Evolutionary conservation across 2,329 filamentous ascomycete species (phyloP).

Genomic region (Tolypocladium cylindrosporum): DNA sequence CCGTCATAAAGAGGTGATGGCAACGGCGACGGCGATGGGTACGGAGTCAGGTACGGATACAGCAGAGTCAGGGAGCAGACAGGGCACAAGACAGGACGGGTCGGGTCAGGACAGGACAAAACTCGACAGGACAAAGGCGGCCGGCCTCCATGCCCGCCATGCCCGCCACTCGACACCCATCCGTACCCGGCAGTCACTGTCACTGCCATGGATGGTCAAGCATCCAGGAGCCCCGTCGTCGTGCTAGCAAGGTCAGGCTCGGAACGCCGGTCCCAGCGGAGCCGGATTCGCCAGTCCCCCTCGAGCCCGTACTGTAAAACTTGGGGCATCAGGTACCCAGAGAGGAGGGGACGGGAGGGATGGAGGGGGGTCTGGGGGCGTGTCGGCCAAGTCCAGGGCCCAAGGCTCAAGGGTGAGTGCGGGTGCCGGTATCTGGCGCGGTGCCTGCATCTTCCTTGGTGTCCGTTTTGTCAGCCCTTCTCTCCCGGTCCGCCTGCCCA

Average conservation of each 20-base stretch:
- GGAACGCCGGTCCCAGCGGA: slow-evolving; percentile 7
- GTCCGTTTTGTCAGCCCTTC: background rate
- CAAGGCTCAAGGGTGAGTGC: slow-evolving; percentile 2
- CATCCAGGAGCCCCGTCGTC: slow-evolving; percentile 7
- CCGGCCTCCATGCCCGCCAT: background rate
- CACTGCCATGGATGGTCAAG: slow-evolving; percentile 1
- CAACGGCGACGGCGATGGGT: background rate
- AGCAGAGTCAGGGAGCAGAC: background rate
- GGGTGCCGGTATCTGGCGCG: background rate
- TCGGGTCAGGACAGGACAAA: background rate
- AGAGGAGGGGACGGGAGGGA: background rate
- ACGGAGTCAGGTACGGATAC: slow-evolving; percentile 2
- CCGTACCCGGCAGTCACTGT: background rate
- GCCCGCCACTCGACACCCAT: background rate
- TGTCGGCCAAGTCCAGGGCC: background rate
- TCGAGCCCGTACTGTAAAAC: background rate
- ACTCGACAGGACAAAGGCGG: background rate
- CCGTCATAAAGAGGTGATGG: background rate
- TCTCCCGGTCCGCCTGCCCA: background rate
- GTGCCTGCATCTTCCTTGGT: background rate
- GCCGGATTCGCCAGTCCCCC: slow-evolving; percentile 3
- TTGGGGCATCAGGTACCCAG: background rate
- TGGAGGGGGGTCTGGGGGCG: background rate
- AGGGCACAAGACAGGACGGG: background rate
- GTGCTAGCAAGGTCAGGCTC: slow-evolving; percentile 8